Conservation (phyloP, 169 alveolate genomes). For the Cystoisospora suis region DNA sequence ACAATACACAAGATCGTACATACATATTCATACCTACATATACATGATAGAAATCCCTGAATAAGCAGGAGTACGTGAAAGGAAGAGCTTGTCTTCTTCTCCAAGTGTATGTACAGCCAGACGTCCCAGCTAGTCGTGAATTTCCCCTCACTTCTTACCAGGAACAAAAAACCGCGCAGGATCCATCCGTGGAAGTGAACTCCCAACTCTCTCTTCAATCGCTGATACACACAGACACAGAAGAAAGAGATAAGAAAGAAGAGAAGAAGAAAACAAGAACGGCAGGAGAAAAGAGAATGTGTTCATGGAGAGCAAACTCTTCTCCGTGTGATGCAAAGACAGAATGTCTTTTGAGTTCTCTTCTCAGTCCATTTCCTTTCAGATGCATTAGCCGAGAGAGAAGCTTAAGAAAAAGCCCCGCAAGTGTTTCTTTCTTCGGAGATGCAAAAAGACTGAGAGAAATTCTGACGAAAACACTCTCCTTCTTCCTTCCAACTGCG, state of each 20-base stretch:
- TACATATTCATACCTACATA: background rate
- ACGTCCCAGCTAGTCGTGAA: background rate
- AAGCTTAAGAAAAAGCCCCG: no score
- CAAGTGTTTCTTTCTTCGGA: no score
- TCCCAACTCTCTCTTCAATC: background rate
- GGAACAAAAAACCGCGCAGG: background rate
- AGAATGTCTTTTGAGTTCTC: no score
- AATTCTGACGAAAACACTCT: no score
- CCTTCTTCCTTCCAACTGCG: no score
- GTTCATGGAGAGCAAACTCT: background rate
- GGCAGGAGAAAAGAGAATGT: background rate
- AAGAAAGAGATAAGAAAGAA: background rate
- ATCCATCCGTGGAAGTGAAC: slow-evolving; percentile 6
- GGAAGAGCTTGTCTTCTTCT: background rate
- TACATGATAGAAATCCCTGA: background rate
- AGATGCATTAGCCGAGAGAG: no score
- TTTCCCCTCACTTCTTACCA: background rate
- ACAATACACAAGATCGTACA: background rate
- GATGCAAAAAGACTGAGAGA: no score
- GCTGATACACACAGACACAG: background rate
- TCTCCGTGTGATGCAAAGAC: no score
- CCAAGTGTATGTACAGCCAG: background rate
- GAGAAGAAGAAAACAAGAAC: background rate
- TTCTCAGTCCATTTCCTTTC: no score
- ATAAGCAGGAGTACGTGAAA: background rate